A percentile compares a stretch with the other conserved stretches of the same genome.
These are phyloP conservation scores for Verticillium dahliae DNA, from an alignment of 2,329 filamentous ascomycete genomes.

Conservation along the genomic window DNA sequence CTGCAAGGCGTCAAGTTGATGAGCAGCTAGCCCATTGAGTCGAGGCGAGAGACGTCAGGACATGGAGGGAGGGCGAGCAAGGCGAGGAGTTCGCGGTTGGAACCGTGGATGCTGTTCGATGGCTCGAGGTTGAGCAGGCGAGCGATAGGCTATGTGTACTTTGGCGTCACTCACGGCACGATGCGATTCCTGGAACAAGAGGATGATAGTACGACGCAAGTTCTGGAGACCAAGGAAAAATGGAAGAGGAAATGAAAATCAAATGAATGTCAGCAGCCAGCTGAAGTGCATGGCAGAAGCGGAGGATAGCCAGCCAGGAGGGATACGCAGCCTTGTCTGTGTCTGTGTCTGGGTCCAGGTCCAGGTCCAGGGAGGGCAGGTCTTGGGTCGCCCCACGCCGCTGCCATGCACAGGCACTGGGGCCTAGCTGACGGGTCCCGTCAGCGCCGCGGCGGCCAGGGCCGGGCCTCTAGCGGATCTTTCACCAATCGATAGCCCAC, in stretches of 20 bases:
- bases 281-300: background rate
- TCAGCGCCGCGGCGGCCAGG: background rate
- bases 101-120: background rate
- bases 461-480: background rate
- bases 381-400: background rate
- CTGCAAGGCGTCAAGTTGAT: background rate
- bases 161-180: background rate
- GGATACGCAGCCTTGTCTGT: background rate
- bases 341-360: constrained; percentile 2
- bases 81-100: background rate
- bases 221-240: background rate
- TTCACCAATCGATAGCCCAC: background rate
- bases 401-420: background rate
- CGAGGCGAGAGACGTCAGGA: background rate
- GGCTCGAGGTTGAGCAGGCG: background rate
- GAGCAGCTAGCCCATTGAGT: background rate
- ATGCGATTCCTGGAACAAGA: too few relatives aligned
- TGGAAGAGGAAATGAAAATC: too few relatives aligned
- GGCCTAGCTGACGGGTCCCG: background rate
- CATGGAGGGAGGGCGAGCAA: background rate
- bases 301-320: background rate
- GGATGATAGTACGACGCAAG: too few relatives aligned
- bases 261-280: background rate
- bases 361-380: background rate
- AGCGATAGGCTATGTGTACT: background rate